A percentile compares a stretch with the other conserved stretches of the same genome.
These are phyloP conservation scores for Phycomyces blakesleeanus DNA, from an alignment of 192 early-diverging fungal genomes.

Conservation along the genomic window DNA sequence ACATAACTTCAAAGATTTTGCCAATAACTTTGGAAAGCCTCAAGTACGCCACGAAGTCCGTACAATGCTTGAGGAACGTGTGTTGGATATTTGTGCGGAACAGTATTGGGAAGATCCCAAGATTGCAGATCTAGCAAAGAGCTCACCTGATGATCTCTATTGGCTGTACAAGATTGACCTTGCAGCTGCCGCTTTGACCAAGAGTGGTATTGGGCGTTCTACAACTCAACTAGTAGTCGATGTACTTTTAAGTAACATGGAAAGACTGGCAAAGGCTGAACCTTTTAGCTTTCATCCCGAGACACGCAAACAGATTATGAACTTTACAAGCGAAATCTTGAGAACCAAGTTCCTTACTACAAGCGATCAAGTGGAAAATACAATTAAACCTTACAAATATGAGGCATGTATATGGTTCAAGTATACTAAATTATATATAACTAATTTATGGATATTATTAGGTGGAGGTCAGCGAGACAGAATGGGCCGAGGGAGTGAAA, in stretches of 20 bases:
- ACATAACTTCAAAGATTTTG: constrained; percentile 93
- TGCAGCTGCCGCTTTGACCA: constrained; percentile 84
- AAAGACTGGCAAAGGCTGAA: constrained; percentile 70
- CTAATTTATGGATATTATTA: not conserved
- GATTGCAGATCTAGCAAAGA: constrained; percentile 63
- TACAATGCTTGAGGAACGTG: constrained; percentile 84
- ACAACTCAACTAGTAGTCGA: constrained; percentile 93
- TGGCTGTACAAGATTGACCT: constrained; percentile 85
- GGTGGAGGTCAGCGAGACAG: constrained; percentile 84
- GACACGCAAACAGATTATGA: constrained; percentile 72
- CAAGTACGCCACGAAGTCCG: constrained; percentile 91
- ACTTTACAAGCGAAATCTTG: constrained; percentile 82
- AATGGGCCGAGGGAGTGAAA: constrained; percentile 90
- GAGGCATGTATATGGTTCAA: constrained; percentile 49
- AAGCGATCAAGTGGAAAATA: constrained; percentile 97
- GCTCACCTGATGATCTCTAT: constrained; percentile 58
- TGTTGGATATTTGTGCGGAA: constrained; percentile 88
- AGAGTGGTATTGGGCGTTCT: constrained; percentile 87
- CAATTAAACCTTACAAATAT: constrained; percentile 98
- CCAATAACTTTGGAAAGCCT: constrained; percentile 86
- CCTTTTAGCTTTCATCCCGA: constrained; percentile 86
- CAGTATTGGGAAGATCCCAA: constrained; percentile 87
- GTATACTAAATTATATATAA: no score
- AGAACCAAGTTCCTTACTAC: constrained; percentile 83
- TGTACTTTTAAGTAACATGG: constrained; percentile 79